Evolutionary conservation across 495 filamentous ascomycete species (phyloP).

Genomic region (Pseudotulostoma volvatum): DNA sequence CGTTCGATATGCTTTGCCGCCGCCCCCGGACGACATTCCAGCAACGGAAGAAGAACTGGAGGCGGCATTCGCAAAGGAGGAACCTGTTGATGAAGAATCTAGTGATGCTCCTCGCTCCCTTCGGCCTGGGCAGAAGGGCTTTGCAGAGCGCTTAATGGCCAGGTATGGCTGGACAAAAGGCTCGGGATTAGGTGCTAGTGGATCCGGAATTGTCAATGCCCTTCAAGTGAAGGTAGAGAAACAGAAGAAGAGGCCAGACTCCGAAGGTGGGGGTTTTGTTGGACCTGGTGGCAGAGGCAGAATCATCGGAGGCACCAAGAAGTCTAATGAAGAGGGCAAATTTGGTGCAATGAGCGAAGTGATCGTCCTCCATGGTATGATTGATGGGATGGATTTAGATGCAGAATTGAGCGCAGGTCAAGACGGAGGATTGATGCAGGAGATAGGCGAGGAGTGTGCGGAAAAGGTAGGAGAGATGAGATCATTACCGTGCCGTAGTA

Average conservation of each 20-base stretch:
- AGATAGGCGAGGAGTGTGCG: slow-evolving; percentile 86
- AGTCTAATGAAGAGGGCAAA: slow-evolving; percentile 35
- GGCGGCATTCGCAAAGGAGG: slow-evolving; percentile 35
- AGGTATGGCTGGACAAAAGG: slow-evolving; percentile 91
- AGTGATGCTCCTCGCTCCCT: slow-evolving; percentile 42
- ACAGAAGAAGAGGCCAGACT: slow-evolving; percentile 57
- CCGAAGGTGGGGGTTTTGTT: slow-evolving; percentile 64
- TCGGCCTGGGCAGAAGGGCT: slow-evolving; percentile 66
- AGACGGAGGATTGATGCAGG: slow-evolving; percentile 64
- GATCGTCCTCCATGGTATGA: slow-evolving; percentile 62
- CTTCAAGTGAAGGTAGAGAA: slow-evolving; percentile 72
- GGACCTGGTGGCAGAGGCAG: slow-evolving; percentile 54
- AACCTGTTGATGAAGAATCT: slow-evolving; percentile 29
- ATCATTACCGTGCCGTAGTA: too few relatives aligned
- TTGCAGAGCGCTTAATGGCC: slow-evolving; percentile 70
- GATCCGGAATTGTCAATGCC: slow-evolving; percentile 66
- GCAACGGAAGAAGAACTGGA: slow-evolving; percentile 39
- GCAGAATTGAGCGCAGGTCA: slow-evolving; percentile 41
- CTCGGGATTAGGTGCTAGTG: slow-evolving; percentile 64
- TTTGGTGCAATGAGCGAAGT: slow-evolving; percentile 69
- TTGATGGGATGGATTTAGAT: slow-evolving; percentile 61
- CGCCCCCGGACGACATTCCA: slow-evolving; percentile 39
- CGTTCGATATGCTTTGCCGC: slow-evolving; percentile 60
- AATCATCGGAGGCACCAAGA: slow-evolving; percentile 53
- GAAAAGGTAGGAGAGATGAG: slow-evolving; percentile 51